Conservation (phyloP, 2,329 filamentous ascomycete genomes). For the Ophiostoma novo-ulmi region DNA sequence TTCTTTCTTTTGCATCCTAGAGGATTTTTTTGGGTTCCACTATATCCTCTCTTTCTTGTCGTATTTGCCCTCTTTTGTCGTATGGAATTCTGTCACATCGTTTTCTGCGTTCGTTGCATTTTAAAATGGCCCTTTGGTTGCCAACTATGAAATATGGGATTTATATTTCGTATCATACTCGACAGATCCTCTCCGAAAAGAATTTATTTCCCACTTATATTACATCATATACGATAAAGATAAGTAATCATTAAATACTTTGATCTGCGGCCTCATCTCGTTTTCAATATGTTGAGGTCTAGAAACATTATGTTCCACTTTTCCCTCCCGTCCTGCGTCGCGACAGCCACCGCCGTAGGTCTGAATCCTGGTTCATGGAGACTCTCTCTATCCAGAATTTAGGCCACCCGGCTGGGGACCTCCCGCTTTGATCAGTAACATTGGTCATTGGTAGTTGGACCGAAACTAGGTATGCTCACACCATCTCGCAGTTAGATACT, state of each 20-base stretch:
- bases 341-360: too few species aligned
- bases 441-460: background rate
- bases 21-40: background rate
- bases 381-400: background rate
- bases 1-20: background rate
- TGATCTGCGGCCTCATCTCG: too few species aligned
- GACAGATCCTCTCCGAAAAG: background rate
- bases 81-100: background rate
- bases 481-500: background rate
- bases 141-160: background rate
- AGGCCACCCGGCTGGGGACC: background rate
- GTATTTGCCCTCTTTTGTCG: background rate
- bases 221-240: background rate
- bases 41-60: background rate
- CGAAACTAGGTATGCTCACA: background rate
- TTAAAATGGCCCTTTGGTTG: background rate
- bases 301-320: too few species aligned
- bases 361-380: too few species aligned
- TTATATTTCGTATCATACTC: background rate
- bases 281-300: too few species aligned
- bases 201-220: background rate
- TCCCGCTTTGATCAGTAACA: background rate
- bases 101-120: background rate
- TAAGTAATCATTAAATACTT: background rate
- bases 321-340: too few species aligned